phyloP scores from a whole-genome alignment of 805 yeast species.

The Metschnikowia corniflorae region DNA sequence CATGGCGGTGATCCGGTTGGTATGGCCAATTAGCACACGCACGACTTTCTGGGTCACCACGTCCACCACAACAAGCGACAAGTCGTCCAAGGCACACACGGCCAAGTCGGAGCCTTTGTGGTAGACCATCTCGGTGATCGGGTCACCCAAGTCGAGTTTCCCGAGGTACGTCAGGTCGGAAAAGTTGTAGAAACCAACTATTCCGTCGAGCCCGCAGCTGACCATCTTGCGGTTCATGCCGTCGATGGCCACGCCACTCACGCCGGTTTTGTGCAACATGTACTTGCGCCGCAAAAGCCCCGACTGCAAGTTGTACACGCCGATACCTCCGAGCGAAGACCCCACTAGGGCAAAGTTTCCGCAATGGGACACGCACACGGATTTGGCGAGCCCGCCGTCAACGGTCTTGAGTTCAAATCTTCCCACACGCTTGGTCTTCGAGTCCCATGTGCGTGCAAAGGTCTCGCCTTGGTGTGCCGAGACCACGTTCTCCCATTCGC shows the following conservation, averaged over 20 bases:
- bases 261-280: constrained; percentile 63
- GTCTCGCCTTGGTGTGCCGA: constrained; percentile 83
- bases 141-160: constrained; percentile 64
- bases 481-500: constrained; percentile 90
- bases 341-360: constrained; percentile 95
- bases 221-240: constrained; percentile 88
- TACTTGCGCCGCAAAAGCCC: constrained; percentile 75
- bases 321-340: constrained; percentile 79
- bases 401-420: constrained; percentile 63
- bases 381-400: constrained; percentile 73
- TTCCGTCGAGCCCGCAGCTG: constrained; percentile 84
- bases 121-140: constrained; percentile 72
- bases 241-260: constrained; percentile 86
- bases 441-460: constrained; percentile 90
- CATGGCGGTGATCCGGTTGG: constrained; percentile 78
- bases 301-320: constrained; percentile 85
- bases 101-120: constrained; percentile 81
- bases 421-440: constrained; percentile 75
- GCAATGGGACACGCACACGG: constrained; percentile 82
- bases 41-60: constrained; percentile 76
- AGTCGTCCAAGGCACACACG: constrained; percentile 83
- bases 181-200: constrained; percentile 84
- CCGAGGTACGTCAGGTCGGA: constrained; percentile 65
- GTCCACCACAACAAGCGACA: constrained; percentile 80
- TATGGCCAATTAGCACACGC: constrained; percentile 86